Evolutionary conservation across 192 early-diverging fungal species (phyloP).

Genomic region (Dissophora ornata): DNA sequence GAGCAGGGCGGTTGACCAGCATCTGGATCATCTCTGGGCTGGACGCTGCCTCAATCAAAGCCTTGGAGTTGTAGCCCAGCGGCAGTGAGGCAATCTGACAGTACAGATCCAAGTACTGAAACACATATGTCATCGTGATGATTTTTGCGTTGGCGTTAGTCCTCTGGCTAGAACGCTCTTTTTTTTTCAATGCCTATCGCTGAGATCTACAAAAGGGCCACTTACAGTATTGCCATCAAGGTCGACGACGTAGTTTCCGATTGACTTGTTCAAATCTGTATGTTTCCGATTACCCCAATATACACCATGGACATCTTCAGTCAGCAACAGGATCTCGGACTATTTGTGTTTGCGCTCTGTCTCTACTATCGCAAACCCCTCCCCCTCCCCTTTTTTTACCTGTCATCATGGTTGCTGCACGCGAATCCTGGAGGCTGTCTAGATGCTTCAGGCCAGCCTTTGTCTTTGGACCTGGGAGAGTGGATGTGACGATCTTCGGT

Average conservation of each 20-base stretch:
- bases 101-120: conserved; percentile 69
- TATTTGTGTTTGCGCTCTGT: too few species aligned
- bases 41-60: conserved; percentile 62
- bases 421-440: conserved; percentile 70
- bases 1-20: conserved; percentile 73
- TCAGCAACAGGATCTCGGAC: neutral
- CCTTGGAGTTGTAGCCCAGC: conserved; percentile 77
- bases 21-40: conserved; percentile 69
- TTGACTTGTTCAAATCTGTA: conserved; percentile 70
- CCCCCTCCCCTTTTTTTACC: conserved; percentile 15
- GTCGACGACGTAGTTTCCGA: conserved; percentile 81
- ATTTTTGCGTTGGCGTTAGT: too few species aligned
- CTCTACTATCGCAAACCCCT: too few species aligned
- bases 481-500: conserved; percentile 61
- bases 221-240: conserved; percentile 75
- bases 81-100: conserved; percentile 81
- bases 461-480: conserved; percentile 72
- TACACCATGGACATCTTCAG: too few species aligned
- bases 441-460: conserved; percentile 61
- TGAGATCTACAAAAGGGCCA: neutral
- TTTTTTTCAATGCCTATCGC: too few species aligned
- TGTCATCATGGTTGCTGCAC: conserved; percentile 71
- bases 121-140: too few species aligned
- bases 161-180: too few species aligned
- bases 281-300: too few species aligned